Base-by-base conservation (phyloP, 208 protist species). In the Crithidia brevicula region DNA sequence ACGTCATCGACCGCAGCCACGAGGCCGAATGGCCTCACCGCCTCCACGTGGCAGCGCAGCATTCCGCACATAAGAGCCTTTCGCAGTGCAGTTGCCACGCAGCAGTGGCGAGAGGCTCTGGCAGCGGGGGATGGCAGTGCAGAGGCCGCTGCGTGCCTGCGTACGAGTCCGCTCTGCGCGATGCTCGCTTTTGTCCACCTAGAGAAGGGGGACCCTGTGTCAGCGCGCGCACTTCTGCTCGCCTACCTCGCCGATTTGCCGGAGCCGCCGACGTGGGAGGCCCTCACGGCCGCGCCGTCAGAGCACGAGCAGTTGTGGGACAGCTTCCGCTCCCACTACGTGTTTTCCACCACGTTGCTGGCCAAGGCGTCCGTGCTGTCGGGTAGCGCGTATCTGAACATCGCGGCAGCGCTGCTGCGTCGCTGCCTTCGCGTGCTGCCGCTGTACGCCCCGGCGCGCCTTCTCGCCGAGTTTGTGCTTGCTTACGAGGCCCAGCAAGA, bases 321-420 rank as follows among this genome's bases (percentile, higher is more conserved):
- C 34, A 72, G 75, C 58, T 61, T 83, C 28, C 70, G 69, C 25
- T 77, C 82, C 4, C 86, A 93, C 76, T 94, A 89, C 67, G 52
- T 96, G 13, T 81, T 89, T 27, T 42, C 74, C 36, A 80, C 62
- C 25, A 73, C 88, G 23, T 80, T 93, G 25, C 76, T 94, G 10
- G 89, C 92, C 31, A 91, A 89, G 69, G 81, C 85, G n/a, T 89
- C 85, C 64, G 68, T 83, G 13, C 91, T 93, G 73, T 89, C 80
- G 50, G 88, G 92, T 38, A 80, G 58, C 20, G 49, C 75, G 4
- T 94, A 89, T 79, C 60, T 93, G 27, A 88, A 89, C 60, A 77
- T 95, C 38, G 82, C 92, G 18, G 89, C 87, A 4, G 76, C 74
- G 16, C 69, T 93, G 47, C 60, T 92, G 46, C 69, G 85, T 65